Conservation (phyloP, 225 moss, liverwort and hornwort species). For the Antitrichia curtipendula region DNA sequence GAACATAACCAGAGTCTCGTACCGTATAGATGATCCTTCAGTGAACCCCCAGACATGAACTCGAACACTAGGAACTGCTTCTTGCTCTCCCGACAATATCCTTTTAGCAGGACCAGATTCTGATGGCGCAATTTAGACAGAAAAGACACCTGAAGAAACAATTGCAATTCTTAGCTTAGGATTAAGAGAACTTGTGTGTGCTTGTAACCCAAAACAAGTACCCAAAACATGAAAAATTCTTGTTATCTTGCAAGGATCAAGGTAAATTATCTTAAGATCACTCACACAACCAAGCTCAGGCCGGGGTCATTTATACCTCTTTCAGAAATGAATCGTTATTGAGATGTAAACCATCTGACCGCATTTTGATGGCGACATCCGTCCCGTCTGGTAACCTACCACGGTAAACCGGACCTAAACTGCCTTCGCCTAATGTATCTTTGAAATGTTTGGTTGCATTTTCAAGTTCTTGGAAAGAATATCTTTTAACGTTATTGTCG, state of each 20-base stretch:
- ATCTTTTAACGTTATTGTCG: conserved; percentile 13
- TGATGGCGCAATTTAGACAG: conserved; percentile 56
- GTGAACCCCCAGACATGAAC: conserved; percentile 66
- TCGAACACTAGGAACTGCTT: conserved; percentile 64
- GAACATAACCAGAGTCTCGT: not conserved
- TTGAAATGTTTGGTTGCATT: conserved; percentile 47
- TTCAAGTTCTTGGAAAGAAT: conserved; percentile 43
- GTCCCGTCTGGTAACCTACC: conserved; percentile 47
- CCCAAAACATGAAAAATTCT: not conserved
- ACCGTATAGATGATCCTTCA: conserved; percentile 67
- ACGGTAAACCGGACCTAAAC: conserved; percentile 49
- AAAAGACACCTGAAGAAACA: conserved; percentile 32
- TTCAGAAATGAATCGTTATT: conserved; percentile 48
- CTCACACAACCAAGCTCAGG: not conserved
- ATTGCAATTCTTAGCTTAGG: not conserved
- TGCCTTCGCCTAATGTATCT: conserved; percentile 45
- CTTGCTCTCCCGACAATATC: conserved; percentile 51
- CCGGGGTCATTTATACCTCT: conserved; percentile 20
- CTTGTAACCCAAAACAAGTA: not conserved
- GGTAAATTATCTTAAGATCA: not conserved
- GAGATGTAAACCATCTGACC: conserved; percentile 31
- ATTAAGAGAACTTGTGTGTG: not conserved
- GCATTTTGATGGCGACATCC: conserved; percentile 59
- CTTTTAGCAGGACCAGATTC: conserved; percentile 53
- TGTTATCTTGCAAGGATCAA: not conserved